Base-by-base conservation (phyloP, 2,329 filamentous ascomycete species). In the Blastomyces emzantsi region DNA sequence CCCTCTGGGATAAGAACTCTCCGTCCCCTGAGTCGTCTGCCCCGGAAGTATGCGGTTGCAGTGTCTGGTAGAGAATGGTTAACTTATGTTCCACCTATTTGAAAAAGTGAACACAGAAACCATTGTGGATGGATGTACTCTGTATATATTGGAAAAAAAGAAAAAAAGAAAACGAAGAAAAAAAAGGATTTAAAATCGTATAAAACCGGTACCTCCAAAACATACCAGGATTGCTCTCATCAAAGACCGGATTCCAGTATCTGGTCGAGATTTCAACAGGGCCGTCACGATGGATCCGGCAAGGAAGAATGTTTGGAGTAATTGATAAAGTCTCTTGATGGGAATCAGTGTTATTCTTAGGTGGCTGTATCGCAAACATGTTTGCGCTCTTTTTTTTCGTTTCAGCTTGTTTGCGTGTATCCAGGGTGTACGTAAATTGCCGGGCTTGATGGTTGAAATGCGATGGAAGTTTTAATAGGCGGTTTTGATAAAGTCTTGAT, bases 241-340 rank as follows among this genome's bases (percentile, higher is more conserved):
- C 75, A 33, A 75, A 72, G 39, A 72, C 75, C 0, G 90, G 89
- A 6, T 78, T 81, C 91, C 92, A 97, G 73, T 90, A 91, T 54
- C 85, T 79, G 28, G 83, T 75, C 5, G 83, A 78, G 1, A 85
- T 79, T 60, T 86, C 83, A 62, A 93, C 80, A 0, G 86, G 81
- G 0, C 92, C 92, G 69, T 89, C 85, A 74, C 95, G 88, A 70
- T 92, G 83, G 71, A 97, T 85, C 62, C 85, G 84, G 70, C 90
- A 94, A 3, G 92, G 92, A 17, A 97, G 81, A 25, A 96, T 78
- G 71, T 96, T 88, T 3, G 88, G 84, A 0, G 80, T 84, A 62
- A 80, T 36, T 49, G 41, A 47, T 9, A 25, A 33, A 49, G 15
- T 22, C 28, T 49, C 28, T 22, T 15, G 15, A 36, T 49, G 5